A percentile compares a stretch with the other conserved stretches of the same genome.
These are phyloP conservation scores for Astragalus membranaceus DNA, from an alignment of 306 rosid genomes.

Conservation along the genomic window DNA sequence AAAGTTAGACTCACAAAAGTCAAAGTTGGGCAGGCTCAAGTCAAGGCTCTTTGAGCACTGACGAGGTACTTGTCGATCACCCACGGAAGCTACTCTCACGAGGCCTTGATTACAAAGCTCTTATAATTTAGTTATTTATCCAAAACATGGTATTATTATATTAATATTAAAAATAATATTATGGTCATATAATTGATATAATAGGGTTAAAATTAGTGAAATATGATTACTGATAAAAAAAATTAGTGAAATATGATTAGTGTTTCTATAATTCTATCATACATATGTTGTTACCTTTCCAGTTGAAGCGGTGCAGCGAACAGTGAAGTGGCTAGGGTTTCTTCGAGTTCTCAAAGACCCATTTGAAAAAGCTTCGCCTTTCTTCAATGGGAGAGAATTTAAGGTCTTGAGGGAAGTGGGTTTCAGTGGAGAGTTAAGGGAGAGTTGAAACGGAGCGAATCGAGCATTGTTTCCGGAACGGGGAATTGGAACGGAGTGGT, in stretches of 20 bases:
- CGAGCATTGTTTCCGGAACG: slow-evolving; percentile 22
- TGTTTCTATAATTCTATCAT: background rate
- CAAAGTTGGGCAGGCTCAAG: too few species aligned
- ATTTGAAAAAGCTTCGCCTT: slow-evolving; percentile 30
- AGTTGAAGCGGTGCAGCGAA: slow-evolving; percentile 54
- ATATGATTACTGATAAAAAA: too few species aligned
- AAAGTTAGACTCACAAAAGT: too few species aligned
- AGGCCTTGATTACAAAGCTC: too few species aligned
- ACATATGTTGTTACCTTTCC: slow-evolving; percentile 54
- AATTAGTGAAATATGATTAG: too few species aligned
- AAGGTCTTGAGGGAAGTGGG: slow-evolving; percentile 31
- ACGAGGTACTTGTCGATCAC: too few species aligned
- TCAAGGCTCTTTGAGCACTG: too few species aligned
- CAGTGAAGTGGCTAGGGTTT: slow-evolving; percentile 29
- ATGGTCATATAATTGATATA: background rate
- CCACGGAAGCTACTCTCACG: too few species aligned
- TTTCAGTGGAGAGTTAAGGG: slow-evolving; percentile 21
- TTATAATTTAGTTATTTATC: too few species aligned
- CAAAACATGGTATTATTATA: too few species aligned
- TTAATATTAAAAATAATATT: too few species aligned
- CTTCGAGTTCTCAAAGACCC: slow-evolving; percentile 29
- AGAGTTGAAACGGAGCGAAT: slow-evolving; percentile 30
- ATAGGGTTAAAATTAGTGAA: background rate
- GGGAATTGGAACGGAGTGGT: slow-evolving; percentile 33
- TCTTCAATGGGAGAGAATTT: slow-evolving; percentile 28